Evolutionary conservation across 495 filamentous ascomycete genomes (phyloP), one percentile per base, ranked within the genome.

Genomic region (Daldinia loculata): DNA sequence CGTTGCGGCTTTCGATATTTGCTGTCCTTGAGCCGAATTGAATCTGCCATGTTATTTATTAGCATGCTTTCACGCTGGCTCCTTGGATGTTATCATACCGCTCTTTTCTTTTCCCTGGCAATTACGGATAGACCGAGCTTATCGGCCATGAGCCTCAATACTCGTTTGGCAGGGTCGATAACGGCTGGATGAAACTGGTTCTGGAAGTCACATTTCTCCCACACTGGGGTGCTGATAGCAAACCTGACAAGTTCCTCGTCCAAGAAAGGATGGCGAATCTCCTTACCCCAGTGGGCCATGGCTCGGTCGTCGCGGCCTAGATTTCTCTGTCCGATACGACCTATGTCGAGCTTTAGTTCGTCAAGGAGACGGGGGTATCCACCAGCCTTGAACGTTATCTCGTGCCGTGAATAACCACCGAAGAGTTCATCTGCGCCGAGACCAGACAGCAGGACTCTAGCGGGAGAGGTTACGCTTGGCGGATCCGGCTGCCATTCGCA

Each of bases 391-490:
- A 91, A 97, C 1, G 94, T 92, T 5, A 89, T 86, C 1, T 89
- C 87, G 69, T 99, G 95, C 2, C 95, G 89, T 11, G 89, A 88
- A 74, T 99, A 99, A 5, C 95, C 95, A 19, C 90, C 95, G 68
- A 99, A 97, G 3, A 99, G 89, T 79, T 99, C 95, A 76, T 99
- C 95, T 4, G 95, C 95, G 2, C 95, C 95, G 7, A 99, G 89
- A 8, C 95, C 95, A 9, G 95, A 98, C 4, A 99, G 84, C 0
- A 98, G 85, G 2, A 97, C 91, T 14, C 94, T 89, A 0, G 95
- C 91, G 0, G 89, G 83, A 1, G 92, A 93, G 30, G 67, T 72
- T 6, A 58, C n/a, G 5, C 80, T 85, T 76, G 94, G 94, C 2
- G 76, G 66, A 7, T 41, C 52, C 6, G 73, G 61, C 22, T 66